Conservation (phyloP, 2,329 filamentous ascomycete species). For the Tolypocladium tundrense region DNA sequence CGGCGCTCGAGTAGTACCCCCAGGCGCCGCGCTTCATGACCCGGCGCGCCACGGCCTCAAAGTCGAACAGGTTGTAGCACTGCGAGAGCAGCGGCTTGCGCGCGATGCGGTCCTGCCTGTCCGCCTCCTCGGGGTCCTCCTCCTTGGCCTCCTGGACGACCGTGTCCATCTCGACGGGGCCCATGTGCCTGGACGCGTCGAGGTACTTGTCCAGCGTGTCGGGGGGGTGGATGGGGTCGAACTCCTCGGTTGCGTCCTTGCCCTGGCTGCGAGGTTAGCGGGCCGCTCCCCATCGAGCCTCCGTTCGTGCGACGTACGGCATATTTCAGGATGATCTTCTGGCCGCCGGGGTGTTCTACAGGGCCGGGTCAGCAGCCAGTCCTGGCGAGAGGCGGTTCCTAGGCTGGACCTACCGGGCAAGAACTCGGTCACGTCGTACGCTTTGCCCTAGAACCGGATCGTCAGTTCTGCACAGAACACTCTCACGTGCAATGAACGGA, state of each 20-base stretch:
- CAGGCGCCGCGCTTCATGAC: slow-evolving; percentile 96
- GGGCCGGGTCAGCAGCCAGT: neutral
- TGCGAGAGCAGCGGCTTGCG: slow-evolving; percentile 72
- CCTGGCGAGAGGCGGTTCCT: neutral
- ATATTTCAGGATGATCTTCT: slow-evolving; percentile 93
- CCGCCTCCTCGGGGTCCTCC: slow-evolving; percentile 48
- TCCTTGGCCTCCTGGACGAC: slow-evolving; percentile 63
- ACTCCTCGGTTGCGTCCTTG: slow-evolving; percentile 88
- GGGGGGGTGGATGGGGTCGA: slow-evolving; percentile 77
- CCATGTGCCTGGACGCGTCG: slow-evolving; percentile 74
- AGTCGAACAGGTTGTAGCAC: slow-evolving; percentile 92
- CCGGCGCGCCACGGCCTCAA: slow-evolving; percentile 80
- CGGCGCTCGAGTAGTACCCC: slow-evolving; percentile 95
- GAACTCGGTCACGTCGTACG: slow-evolving; percentile 85
- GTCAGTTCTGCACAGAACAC: neutral
- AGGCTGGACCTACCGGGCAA: slow-evolving; percentile 48
- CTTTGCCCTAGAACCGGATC: slow-evolving; percentile 46
- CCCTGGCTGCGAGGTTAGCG: slow-evolving; percentile 33
- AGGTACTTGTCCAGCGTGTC: slow-evolving; percentile 84
- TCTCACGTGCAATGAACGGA: rapidly evolving
- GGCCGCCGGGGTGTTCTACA: slow-evolving; percentile 74
- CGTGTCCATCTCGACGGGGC: slow-evolving; percentile 79
- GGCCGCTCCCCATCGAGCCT: too few species aligned
- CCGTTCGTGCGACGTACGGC: slow-evolving; percentile 37
- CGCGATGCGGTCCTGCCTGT: slow-evolving; percentile 61